A percentile compares a stretch with the other conserved stretches of the same genome.
phyloP scores from a whole-genome alignment of 2,329 filamentous ascomycete genomes.

The Sodiomyces alkalinus region DNA sequence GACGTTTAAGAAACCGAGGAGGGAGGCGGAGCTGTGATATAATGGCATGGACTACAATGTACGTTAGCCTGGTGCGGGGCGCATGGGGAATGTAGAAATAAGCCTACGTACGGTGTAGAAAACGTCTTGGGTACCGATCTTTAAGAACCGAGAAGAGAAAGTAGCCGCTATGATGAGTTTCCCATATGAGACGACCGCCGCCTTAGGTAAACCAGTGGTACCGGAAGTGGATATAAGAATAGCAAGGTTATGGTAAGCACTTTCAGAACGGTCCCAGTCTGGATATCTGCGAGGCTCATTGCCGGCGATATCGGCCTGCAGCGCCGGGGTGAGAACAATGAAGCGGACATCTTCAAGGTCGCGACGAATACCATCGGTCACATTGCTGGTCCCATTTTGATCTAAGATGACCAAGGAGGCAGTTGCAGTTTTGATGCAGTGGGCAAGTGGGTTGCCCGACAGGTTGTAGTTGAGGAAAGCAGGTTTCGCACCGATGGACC shows the following conservation, averaged over 20 bases:
- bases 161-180: constrained; percentile 41
- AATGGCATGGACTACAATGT: constrained; percentile 60
- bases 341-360: constrained; percentile 38
- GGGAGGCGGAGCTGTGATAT: constrained; percentile 66
- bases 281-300: constrained; percentile 39
- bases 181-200: constrained; percentile 59
- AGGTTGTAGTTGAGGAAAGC: constrained; percentile 86
- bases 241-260: constrained; percentile 41
- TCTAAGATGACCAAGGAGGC: constrained; percentile 58
- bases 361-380: constrained; percentile 41
- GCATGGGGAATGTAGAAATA: background rate
- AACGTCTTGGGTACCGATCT: constrained; percentile 45
- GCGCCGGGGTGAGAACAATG: constrained; percentile 42
- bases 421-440: constrained; percentile 57
- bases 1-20: constrained; percentile 52
- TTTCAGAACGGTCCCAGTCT: constrained; percentile 37
- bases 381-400: constrained; percentile 34
- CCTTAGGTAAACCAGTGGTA: constrained; percentile 72
- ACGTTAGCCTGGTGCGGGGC: constrained; percentile 3
- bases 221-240: constrained; percentile 75
- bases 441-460: constrained; percentile 50
- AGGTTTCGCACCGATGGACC: constrained; percentile 69
- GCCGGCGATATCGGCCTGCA: constrained; percentile 37
- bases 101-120: constrained; percentile 51
- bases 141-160: constrained; percentile 40